Conservation (phyloP, 2,329 filamentous ascomycete genomes). For the Trichoderma cornu-damae region DNA sequence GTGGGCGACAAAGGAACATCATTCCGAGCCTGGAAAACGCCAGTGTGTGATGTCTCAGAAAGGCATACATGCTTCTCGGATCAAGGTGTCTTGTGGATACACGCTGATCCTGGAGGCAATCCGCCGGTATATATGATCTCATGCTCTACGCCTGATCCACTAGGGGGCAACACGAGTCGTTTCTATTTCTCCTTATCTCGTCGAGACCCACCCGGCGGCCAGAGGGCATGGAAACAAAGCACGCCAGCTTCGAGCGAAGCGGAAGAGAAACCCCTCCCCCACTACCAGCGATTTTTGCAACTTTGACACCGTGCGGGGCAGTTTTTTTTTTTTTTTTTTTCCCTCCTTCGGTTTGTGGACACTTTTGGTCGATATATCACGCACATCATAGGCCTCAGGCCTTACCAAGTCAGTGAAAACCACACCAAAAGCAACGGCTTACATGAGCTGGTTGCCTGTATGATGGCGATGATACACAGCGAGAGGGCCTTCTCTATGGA, state of each 20-base stretch:
- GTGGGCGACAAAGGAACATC: background rate
- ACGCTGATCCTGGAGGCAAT: background rate
- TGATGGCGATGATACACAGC: background rate
- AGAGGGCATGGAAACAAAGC: slow-evolving; percentile 6
- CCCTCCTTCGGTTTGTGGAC: slow-evolving; percentile 14
- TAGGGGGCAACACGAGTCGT: slow-evolving; percentile 4
- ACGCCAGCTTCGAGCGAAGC: slow-evolving; percentile 21
- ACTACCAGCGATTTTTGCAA: slow-evolving; percentile 23
- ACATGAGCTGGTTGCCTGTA: background rate
- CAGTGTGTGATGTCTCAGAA: background rate
- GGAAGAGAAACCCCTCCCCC: slow-evolving; percentile 22
- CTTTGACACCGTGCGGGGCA: slow-evolving; percentile 33
- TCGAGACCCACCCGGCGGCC: slow-evolving; percentile 7
- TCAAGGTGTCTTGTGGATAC: background rate
- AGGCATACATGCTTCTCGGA: background rate
- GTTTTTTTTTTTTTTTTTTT: too few species aligned
- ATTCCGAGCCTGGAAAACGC: background rate
- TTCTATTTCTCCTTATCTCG: slow-evolving; percentile 14
- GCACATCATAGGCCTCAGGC: slow-evolving; percentile 10
- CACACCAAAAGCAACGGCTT: background rate
- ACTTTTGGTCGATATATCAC: slow-evolving; percentile 9
- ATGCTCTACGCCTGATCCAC: slow-evolving; percentile 23
- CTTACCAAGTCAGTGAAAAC: slow-evolving; percentile 10
- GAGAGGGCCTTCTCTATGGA: background rate
- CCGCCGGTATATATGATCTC: slow-evolving; percentile 5